Evolutionary conservation across 192 early-diverging fungal species (phyloP), one percentile per base, ranked within the genome.

Genomic region (Thoreauomyces humboldtii): DNA sequence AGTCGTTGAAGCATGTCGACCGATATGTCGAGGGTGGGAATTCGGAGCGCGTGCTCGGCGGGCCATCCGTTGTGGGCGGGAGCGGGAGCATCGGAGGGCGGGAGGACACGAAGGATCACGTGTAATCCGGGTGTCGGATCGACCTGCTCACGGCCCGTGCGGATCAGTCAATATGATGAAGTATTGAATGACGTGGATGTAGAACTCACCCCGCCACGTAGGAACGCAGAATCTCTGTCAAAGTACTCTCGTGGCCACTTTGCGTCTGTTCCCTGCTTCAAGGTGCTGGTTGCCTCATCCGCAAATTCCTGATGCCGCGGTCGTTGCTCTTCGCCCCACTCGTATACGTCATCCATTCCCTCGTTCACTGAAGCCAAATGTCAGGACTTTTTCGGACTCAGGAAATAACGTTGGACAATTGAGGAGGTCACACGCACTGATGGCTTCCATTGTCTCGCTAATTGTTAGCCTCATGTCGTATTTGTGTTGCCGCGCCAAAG

Each of bases 321-420:
- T n/a, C 60, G 38, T 1, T 66, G 52, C 19, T 48, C 60, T 44
- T 79, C 77, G 19, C 65, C 63, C 38, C 69, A 61, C 32, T 76
- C 70, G 63, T 76, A 79, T 29, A 73, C 61, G 31, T 77, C 79
- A 43, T 81, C 75, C 75, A 81, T 73, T 31, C 71, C 73, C 51
- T 75, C 73, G 61, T 77, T 81, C 75, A 81, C 76, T 75, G 31
- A 2, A 11, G 50, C 24, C 19, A 67, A 5, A 9, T 25, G 11
- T 12, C 4, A 61, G 47, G 2, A n/a, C n/a, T n/a, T n/a, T n/a
- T n/a, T n/a, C n/a, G n/a, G n/a, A n/a, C n/a, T n/a, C n/a, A n/a
- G n/a, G n/a, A n/a, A n/a, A n/a, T n/a, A n/a, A n/a, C n/a, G n/a
- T n/a, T n/a, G n/a, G n/a, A n/a, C n/a, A n/a, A n/a, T n/a, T n/a